phyloP scores from a whole-genome alignment of 768 basidiomycete species.

The Agrocybe chaxingu region DNA sequence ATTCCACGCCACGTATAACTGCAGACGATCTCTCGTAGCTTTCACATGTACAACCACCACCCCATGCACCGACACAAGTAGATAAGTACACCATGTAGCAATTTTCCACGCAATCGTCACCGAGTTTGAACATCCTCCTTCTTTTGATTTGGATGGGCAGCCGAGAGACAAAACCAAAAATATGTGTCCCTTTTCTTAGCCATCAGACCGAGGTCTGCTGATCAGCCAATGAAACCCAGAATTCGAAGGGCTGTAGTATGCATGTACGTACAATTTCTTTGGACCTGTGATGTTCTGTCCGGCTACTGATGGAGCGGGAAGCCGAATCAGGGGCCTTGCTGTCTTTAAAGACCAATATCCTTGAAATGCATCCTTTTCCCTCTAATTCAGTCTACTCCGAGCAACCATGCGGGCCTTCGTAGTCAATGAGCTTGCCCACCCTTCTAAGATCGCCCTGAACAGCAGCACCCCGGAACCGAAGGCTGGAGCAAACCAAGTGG shows the following conservation, averaged over 20 bases:
- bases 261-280: no score
- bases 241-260: no score
- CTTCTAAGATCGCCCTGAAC: constrained; percentile 55
- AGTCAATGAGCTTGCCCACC: constrained; percentile 66
- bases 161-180: no score
- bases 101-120: neutral
- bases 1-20: neutral
- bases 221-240: no score
- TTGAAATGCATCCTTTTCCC: neutral
- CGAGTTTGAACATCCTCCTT: no score
- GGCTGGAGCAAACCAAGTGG: constrained; percentile 48
- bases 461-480: constrained; percentile 58
- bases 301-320: constrained; percentile 4
- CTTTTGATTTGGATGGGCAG: no score
- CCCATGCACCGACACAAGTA: neutral
- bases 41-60: constrained; percentile 15
- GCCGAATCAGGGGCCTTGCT: neutral
- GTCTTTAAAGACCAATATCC: neutral
- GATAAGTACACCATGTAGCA: neutral
- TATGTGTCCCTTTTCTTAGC: no score
- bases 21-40: constrained; percentile 5
- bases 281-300: neutral
- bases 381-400: constrained; percentile 1
- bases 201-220: no score
- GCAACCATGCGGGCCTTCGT: constrained; percentile 74